Conservation (phyloP, 1,284 basidiomycete species). For the Trametes hirsuta region DNA sequence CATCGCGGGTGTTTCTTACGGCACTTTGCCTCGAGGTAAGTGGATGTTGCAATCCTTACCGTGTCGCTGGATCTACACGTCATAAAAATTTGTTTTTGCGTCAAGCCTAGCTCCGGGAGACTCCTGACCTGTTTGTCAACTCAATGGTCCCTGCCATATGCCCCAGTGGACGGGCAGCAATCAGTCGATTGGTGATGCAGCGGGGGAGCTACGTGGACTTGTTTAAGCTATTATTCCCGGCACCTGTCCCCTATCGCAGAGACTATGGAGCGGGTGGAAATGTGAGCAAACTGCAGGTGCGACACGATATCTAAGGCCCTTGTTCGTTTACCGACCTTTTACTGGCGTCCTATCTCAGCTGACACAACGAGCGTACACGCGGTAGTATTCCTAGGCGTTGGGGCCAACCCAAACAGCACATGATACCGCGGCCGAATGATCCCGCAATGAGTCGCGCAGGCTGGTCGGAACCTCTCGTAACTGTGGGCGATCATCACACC, state of each 20-base stretch:
- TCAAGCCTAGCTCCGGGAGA: too few relatives aligned
- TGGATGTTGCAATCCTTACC: neutral
- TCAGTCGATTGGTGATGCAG: too few relatives aligned
- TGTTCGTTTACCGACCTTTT: neutral
- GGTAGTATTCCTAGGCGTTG: neutral
- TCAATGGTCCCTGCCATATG: too few relatives aligned
- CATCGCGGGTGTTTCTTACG: neutral
- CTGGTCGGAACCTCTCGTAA: constrained; percentile 19
- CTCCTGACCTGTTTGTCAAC: too few relatives aligned
- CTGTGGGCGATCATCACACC: constrained; percentile 8
- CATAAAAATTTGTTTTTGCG: neutral
- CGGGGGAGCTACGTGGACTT: too few relatives aligned
- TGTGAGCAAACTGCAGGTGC: too few relatives aligned
- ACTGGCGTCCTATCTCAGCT: constrained; percentile 5
- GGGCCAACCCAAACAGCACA: neutral
- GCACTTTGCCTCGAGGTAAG: constrained; percentile 1
- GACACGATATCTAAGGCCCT: neutral
- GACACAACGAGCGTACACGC: neutral
- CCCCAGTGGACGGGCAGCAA: too few relatives aligned
- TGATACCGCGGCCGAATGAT: neutral
- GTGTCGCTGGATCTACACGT: neutral
- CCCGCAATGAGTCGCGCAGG: neutral
- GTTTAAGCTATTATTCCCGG: too few relatives aligned
- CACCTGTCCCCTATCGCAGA: too few relatives aligned
- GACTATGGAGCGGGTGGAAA: too few relatives aligned